phyloP scores from a whole-genome alignment of 306 rosid species.

The Lathyrus aphaca region DNA sequence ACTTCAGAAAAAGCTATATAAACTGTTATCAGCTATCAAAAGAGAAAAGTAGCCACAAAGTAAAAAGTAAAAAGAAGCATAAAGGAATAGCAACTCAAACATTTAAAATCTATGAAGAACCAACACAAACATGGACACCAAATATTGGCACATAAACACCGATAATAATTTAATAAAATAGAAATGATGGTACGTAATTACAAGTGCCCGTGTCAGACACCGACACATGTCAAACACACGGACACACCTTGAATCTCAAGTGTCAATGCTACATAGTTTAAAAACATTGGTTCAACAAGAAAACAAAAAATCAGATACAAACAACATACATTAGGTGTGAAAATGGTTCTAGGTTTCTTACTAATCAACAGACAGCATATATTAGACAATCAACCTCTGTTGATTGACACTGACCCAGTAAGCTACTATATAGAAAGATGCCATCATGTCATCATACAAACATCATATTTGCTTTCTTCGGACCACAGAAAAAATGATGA shows the following conservation, averaged over 20 bases:
- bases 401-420: constrained; percentile 23
- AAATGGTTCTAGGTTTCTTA: constrained; percentile 6
- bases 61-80: neutral
- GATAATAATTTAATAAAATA: neutral
- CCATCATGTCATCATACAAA: constrained; percentile 18
- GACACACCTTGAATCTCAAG: neutral
- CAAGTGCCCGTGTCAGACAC: neutral
- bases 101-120: neutral
- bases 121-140: neutral
- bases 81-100: constrained; percentile 3
- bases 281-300: constrained; percentile 6
- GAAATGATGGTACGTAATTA: neutral
- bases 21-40: constrained; percentile 21
- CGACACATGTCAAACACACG: neutral
- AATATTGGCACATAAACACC: neutral
- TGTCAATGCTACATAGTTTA: neutral
- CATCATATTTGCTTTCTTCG: constrained; percentile 19
- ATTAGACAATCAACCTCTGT: constrained; percentile 14
- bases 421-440: constrained; percentile 4
- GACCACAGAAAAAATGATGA: constrained; percentile 28
- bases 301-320: constrained; percentile 26
- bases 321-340: constrained; percentile 9
- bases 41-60: neutral
- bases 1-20: constrained; percentile 27
- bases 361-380: constrained; percentile 10